phyloP scores from a whole-genome alignment of 2,329 filamentous ascomycete genomes.

The Penicillium italicum region DNA sequence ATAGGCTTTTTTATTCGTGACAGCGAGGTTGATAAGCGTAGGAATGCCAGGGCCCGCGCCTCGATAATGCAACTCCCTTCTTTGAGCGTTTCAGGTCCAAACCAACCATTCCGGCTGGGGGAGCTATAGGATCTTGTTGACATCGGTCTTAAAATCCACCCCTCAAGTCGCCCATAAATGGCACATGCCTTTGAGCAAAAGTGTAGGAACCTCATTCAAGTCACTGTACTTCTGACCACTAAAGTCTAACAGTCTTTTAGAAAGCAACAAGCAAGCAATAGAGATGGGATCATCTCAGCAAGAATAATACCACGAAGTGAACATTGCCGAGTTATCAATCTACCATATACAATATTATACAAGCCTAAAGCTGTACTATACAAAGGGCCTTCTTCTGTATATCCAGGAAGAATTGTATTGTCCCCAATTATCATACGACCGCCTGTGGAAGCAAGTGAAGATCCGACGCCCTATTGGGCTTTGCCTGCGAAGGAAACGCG shows the following conservation, averaged over 20 bases:
- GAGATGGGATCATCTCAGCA: too few relatives aligned
- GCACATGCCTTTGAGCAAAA: background rate
- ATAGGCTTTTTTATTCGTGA: background rate
- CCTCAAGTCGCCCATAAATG: background rate
- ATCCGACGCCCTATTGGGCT: background rate
- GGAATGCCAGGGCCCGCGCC: too few relatives aligned
- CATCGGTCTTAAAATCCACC: background rate
- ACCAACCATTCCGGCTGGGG: too few relatives aligned
- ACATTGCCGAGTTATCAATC: background rate
- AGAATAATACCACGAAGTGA: background rate
- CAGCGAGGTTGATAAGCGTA: too few relatives aligned
- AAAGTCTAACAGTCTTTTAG: too few relatives aligned
- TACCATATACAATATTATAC: background rate
- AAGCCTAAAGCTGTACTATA: too few relatives aligned
- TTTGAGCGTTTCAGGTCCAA: too few relatives aligned
- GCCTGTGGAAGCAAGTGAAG: background rate
- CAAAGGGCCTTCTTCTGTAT: too few relatives aligned
- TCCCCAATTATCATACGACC: background rate
- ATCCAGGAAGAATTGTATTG: background rate
- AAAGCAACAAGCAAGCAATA: too few relatives aligned
- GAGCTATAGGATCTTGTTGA: background rate
- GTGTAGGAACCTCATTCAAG: background rate
- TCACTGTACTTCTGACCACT: too few relatives aligned
- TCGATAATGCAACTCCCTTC: too few relatives aligned
- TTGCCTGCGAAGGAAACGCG: background rate